Base-by-base conservation (phyloP, 371 early-diverging fungal species). In the Rhizomucor miehei region DNA sequence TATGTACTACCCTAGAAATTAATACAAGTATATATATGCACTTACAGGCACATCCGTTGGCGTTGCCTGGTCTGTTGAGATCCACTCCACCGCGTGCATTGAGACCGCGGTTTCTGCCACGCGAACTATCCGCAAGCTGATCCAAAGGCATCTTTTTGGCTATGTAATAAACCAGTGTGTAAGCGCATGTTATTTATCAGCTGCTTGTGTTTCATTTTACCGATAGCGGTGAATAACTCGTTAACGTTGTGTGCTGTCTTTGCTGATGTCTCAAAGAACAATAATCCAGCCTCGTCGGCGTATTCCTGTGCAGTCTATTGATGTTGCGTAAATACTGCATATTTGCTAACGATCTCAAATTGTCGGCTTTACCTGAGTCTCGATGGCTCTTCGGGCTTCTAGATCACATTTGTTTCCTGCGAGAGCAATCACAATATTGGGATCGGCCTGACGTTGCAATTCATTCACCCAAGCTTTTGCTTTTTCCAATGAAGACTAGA, bases 381-480 rank as follows among this genome's bases (percentile, higher is more conserved):
- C 78, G 54, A 92, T 84, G 6, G 86, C 86, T 67, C 91, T 77
- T 71, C 89, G 78, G 37, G 84, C 71, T 25, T 81, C 89, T 63
- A 98, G 67, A 67, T 98, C 98, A 44, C 82, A 77, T 73, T 98
- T 97, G 77, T 98, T 97, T 51, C 96, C 99, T 41, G 95, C 97
- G 54, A 99, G 79, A 11, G 97, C 96, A 79, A 95, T 96, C 51
- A 98, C 92, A 61, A 95, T 98, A 66, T 89, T 89, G 48, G 92
- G 91, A 73, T 92, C 97, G 39, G 96, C 95, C 65, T 94, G 95
- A 59, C 94, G 88, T 77, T 93, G 93, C 56, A 98, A 83, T 66
- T 99, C 99, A 56, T 93, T 90, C 25, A 99, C 94, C 99, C 99
- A 99, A 48, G 92, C 86, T 69, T 97, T 97, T 34, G 99, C 99